Evolutionary conservation across 768 basidiomycete genomes (phyloP).

Genomic region (Candolleomyces eurysporus): DNA sequence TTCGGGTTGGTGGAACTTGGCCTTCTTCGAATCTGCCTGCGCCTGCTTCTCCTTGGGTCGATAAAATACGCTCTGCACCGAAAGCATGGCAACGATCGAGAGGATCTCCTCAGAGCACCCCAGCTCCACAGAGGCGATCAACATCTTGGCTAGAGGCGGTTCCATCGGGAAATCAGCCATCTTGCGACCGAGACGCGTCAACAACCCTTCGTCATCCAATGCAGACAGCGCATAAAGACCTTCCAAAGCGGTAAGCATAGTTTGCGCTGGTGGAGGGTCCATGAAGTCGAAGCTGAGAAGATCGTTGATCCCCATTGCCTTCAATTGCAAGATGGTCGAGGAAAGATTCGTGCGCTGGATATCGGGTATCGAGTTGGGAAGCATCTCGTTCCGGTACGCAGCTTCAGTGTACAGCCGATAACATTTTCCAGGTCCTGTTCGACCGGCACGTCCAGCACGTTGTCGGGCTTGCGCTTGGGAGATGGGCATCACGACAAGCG

Average conservation of each 20-base stretch:
- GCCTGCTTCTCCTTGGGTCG: constrained; percentile 99
- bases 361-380: constrained; percentile 95
- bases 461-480: constrained; percentile 98
- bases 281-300: constrained; percentile 98
- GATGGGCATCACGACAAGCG: constrained; percentile 96
- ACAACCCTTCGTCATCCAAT: constrained; percentile 91
- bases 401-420: constrained; percentile 98
- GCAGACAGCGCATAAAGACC: constrained; percentile 94
- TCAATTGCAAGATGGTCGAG: constrained; percentile 89
- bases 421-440: constrained; percentile 97
- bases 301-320: constrained; percentile 99
- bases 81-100: constrained; percentile 96
- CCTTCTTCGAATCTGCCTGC: constrained; percentile 99
- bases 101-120: constrained; percentile 98
- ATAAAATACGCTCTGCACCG: constrained; percentile 95
- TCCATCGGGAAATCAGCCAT: constrained; percentile 99
- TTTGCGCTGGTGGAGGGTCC: constrained; percentile 97
- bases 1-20: constrained; percentile 99
- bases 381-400: constrained; percentile 98
- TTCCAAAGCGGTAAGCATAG: constrained; percentile 95
- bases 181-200: constrained; percentile 93
- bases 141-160: constrained; percentile 93
- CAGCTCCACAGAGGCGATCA: constrained; percentile 95
- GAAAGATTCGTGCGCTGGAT: constrained; percentile 95
- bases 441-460: constrained; percentile 92